Conservation (phyloP, 768 basidiomycete species). For the Panaeolus papilionaceus region DNA sequence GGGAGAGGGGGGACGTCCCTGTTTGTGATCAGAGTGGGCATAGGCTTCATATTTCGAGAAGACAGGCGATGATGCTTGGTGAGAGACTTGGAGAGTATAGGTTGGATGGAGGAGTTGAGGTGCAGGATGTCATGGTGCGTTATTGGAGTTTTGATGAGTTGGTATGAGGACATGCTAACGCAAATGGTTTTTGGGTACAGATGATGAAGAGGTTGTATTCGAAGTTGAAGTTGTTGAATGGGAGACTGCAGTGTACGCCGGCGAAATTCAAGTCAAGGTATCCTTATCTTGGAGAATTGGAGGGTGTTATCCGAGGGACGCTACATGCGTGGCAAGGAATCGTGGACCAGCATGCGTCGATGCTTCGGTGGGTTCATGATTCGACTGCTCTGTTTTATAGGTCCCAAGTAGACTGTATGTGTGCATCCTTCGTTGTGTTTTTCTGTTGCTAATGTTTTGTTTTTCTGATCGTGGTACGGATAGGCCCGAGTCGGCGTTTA, state of each 20-base stretch:
- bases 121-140: neutral
- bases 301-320: neutral
- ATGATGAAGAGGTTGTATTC: neutral
- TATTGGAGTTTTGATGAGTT: neutral
- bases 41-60: neutral
- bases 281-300: conserved; percentile 1
- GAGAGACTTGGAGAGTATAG: neutral
- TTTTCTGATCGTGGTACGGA: neutral
- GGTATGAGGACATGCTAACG: neutral
- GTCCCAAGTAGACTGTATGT: neutral
- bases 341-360: neutral
- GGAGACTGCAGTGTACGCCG: neutral
- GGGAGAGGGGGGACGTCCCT: neutral
- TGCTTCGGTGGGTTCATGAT: neutral
- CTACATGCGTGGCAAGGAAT: neutral
- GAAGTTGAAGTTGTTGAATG: neutral
- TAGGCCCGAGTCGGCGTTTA: neutral
- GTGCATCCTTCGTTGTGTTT: neutral
- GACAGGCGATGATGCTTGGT: neutral
- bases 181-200: neutral
- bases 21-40: neutral
- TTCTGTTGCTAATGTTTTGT: neutral
- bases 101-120: neutral
- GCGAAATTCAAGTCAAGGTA: neutral
- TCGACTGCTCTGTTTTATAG: neutral